A percentile compares a stretch with the other conserved stretches of the same genome.
phyloP scores from a whole-genome alignment of 192 early-diverging fungal genomes.

The Thoreauomyces humboldtii region DNA sequence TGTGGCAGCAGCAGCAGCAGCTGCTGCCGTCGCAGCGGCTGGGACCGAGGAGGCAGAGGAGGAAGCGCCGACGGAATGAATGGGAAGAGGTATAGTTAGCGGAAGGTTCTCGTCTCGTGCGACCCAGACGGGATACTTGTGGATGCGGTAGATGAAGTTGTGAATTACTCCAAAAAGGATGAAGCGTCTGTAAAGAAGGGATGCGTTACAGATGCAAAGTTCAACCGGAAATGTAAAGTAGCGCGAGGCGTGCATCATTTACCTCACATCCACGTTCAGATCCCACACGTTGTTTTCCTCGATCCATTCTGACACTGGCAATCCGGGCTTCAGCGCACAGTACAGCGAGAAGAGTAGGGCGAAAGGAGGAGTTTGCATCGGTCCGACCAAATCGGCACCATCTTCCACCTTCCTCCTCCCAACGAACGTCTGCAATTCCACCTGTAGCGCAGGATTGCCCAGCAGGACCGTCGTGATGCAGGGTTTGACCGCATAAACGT shows the following conservation, averaged over 20 bases:
- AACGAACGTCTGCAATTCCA: slow-evolving; percentile 78
- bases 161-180: slow-evolving; percentile 90
- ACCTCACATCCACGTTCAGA: slow-evolving; percentile 80
- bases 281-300: slow-evolving; percentile 66
- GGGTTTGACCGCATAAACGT: slow-evolving; percentile 75
- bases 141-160: slow-evolving; percentile 77
- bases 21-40: not conserved
- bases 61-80: no score
- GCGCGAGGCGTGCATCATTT: no score
- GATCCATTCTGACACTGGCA: slow-evolving; percentile 84
- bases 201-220: no score
- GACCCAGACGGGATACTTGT: slow-evolving; percentile 78
- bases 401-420: slow-evolving; percentile 1
- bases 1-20: not conserved
- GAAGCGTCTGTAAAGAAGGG: slow-evolving; percentile 65
- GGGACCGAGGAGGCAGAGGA: not conserved
- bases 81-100: no score
- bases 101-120: not conserved
- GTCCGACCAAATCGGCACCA: not conserved
- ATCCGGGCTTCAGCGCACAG: slow-evolving; percentile 71
- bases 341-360: slow-evolving; percentile 75
- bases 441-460: slow-evolving; percentile 58
- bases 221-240: no score
- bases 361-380: slow-evolving; percentile 47
- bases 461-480: slow-evolving; percentile 63